Conservation (phyloP, 176 grass and related monocot genomes). For the Elaeis guineensis region DNA sequence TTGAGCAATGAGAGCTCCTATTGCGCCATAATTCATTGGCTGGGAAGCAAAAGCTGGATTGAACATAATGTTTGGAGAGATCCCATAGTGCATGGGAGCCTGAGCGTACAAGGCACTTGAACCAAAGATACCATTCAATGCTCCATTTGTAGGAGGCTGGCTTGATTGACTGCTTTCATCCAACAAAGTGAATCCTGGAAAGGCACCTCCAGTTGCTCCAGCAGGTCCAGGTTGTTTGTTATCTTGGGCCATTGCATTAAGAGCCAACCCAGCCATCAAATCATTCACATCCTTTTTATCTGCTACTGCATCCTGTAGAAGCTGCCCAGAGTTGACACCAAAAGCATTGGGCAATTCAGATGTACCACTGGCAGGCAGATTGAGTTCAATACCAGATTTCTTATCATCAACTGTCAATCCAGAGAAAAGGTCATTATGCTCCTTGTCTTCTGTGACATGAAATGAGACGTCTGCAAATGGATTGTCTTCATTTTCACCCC, state of each 20-base stretch:
- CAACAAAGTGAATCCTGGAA: slow-evolving; percentile 37
- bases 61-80: slow-evolving; percentile 57
- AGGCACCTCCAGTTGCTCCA: slow-evolving; percentile 25
- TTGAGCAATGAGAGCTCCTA: slow-evolving; percentile 77
- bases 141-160: slow-evolving; percentile 28
- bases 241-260: slow-evolving; percentile 35
- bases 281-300: slow-evolving; percentile 47
- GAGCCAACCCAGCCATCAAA: slow-evolving; percentile 70
- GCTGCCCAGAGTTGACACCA: slow-evolving; percentile 38
- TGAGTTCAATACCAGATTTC: slow-evolving; percentile 14
- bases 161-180: slow-evolving; percentile 29
- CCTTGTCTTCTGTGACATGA: slow-evolving; percentile 69
- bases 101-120: slow-evolving; percentile 55
- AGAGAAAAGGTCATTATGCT: slow-evolving; percentile 73
- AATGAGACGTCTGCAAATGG: slow-evolving; percentile 98
- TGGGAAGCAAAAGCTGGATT: slow-evolving; percentile 69
- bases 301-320: slow-evolving; percentile 31
- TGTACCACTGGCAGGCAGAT: slow-evolving; percentile 24
- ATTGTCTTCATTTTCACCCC: slow-evolving; percentile 47
- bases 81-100: slow-evolving; percentile 51
- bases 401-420: slow-evolving; percentile 80
- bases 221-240: slow-evolving; percentile 25
- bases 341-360: slow-evolving; percentile 66
- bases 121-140: slow-evolving; percentile 42
- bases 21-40: slow-evolving; percentile 69